These are phyloP conservation scores for Ogataea chonburiensis DNA, from an alignment of 805 yeast species.

Conservation along the genomic window DNA sequence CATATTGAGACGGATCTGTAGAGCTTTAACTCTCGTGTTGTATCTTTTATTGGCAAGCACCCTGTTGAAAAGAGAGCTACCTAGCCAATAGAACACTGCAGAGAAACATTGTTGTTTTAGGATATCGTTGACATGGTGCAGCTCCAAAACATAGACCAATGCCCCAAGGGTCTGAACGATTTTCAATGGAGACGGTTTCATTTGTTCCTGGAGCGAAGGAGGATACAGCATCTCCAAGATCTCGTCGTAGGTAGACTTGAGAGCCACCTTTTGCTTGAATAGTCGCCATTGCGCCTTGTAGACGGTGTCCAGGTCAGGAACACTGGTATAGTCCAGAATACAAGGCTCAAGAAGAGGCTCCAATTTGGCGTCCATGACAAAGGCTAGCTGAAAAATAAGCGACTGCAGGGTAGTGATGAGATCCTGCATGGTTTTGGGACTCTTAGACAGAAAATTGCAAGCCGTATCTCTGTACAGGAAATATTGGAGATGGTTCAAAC, in stretches of 20 bases:
- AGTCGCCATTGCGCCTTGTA: constrained; percentile 70
- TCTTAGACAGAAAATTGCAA: constrained; percentile 45
- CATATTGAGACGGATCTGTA: constrained; percentile 84
- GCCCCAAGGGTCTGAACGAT: constrained; percentile 88
- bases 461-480: constrained; percentile 68
- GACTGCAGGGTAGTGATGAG: constrained; percentile 54
- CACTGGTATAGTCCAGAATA: constrained; percentile 70
- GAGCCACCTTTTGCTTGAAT: constrained; percentile 43
- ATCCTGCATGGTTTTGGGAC: constrained; percentile 63
- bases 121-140: constrained; percentile 77
- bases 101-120: constrained; percentile 77
- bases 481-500: constrained; percentile 71
- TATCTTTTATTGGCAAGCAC: constrained; percentile 66
- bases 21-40: constrained; percentile 77
- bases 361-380: constrained; percentile 62
- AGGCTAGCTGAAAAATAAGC: constrained; percentile 61
- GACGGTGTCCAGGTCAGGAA: constrained; percentile 76
- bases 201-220: constrained; percentile 74
- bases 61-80: constrained; percentile 69
- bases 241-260: constrained; percentile 61
- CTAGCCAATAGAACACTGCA: constrained; percentile 75
- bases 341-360: constrained; percentile 61
- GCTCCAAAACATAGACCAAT: constrained; percentile 74
- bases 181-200: constrained; percentile 85
- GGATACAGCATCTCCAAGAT: constrained; percentile 77